phyloP scores from a whole-genome alignment of 2,329 filamentous ascomycete species.

The Anthostomella pinea region DNA sequence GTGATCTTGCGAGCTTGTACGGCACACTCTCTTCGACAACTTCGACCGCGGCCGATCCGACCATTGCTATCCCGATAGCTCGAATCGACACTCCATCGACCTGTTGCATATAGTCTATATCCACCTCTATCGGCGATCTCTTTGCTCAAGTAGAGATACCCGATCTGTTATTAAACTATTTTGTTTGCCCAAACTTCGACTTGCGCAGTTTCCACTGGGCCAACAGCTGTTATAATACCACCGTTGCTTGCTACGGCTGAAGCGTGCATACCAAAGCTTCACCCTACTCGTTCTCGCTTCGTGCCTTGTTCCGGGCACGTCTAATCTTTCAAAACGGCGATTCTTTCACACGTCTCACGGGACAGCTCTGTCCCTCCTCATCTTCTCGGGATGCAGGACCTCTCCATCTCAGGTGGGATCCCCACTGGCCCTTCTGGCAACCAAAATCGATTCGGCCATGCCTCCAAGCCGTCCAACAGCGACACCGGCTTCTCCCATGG shows the following conservation, averaged over 20 bases:
- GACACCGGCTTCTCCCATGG: constrained; percentile 91
- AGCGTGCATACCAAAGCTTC: constrained; percentile 25
- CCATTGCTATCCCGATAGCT: constrained; percentile 19
- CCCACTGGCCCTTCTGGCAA: constrained; percentile 55
- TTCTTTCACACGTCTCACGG: constrained; percentile 72
- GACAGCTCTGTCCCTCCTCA: constrained; percentile 85
- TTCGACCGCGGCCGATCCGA: constrained; percentile 21
- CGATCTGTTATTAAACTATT: constrained; percentile 24
- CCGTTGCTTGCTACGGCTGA: constrained; percentile 25
- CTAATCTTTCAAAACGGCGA: constrained; percentile 73
- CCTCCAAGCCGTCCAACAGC: constrained; percentile 77
- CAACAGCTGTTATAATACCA: constrained; percentile 31
- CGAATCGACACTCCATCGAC: constrained; percentile 16
- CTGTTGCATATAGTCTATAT: constrained; percentile 28
- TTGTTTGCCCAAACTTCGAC: constrained; percentile 25
- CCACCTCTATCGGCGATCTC: constrained; percentile 22
- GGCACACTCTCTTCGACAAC: constrained; percentile 13
- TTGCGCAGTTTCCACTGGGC: constrained; percentile 24
- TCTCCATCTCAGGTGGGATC: constrained; percentile 62
- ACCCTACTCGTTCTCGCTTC: constrained; percentile 33
- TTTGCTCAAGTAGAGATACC: constrained; percentile 25
- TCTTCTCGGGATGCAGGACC: constrained; percentile 88
- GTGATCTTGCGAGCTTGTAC: constrained; percentile 17
- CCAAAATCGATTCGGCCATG: constrained; percentile 65
- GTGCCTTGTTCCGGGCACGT: constrained; percentile 47